Conservation (phyloP, 2,329 filamentous ascomycete species). For the Paraconiothyrium brasiliense region DNA sequence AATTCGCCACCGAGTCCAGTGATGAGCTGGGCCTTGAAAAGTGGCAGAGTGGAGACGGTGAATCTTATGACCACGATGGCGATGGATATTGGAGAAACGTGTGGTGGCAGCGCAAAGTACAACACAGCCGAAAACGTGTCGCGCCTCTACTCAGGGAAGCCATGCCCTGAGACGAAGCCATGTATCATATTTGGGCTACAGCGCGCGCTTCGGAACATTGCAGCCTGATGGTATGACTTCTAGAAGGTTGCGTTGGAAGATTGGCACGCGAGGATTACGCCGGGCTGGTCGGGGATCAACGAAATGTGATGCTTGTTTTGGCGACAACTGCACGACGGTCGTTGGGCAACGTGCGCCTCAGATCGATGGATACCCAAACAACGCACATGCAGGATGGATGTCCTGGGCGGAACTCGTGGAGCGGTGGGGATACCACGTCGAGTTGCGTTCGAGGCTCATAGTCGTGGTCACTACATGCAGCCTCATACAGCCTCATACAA, state of each 20-base stretch:
- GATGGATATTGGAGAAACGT: constrained; percentile 62
- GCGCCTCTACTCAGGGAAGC: constrained; percentile 66
- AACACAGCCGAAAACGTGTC: constrained; percentile 70
- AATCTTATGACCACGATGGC: constrained; percentile 41
- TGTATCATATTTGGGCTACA: constrained; percentile 10
- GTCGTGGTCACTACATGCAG: not conserved
- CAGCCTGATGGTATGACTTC: constrained; percentile 10
- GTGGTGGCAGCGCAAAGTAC: constrained; percentile 72
- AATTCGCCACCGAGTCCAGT: constrained; percentile 61
- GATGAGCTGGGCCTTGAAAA: constrained; percentile 65
- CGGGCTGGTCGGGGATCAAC: constrained; percentile 27
- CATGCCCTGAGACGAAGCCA: constrained; percentile 27
- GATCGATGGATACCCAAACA: constrained; percentile 24
- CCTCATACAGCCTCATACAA: constrained; percentile 14
- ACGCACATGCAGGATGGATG: constrained; percentile 4
- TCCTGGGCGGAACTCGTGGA: constrained; percentile 24
- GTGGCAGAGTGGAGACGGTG: constrained; percentile 63
- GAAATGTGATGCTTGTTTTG: constrained; percentile 26
- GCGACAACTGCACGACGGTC: constrained; percentile 26
- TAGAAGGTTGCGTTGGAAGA: constrained; percentile 13
- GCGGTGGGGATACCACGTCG: constrained; percentile 19
- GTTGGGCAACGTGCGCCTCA: constrained; percentile 36
- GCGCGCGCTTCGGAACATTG: constrained; percentile 20
- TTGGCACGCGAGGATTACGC: constrained; percentile 15
- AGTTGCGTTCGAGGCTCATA: not conserved